Base-by-base conservation (phyloP, 78 protist genomes). In the Chrysochromulina tobinii region DNA sequence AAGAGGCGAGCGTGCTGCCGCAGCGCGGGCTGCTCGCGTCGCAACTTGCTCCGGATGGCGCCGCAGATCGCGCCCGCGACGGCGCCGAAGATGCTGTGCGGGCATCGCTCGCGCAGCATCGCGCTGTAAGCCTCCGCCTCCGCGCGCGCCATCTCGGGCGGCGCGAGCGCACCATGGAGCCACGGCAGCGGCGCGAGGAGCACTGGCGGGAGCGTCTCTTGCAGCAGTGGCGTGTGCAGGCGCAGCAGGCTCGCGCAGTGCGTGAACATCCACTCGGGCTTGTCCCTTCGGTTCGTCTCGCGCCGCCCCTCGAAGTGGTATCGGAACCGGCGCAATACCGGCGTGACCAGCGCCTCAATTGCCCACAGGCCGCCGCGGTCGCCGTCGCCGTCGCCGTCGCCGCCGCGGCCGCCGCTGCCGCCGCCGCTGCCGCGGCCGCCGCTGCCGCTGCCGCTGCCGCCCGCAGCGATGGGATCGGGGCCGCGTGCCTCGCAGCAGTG, bases 241-340 rank as follows among this genome's bases (percentile, higher is more conserved):
- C 72, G 72, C 72, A 66, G 25, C 27, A 66, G 72, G 72, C 23
- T 66, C 27, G 27, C 14, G 27, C 14, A 9, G 73, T 84, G 89
- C 59, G 27, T 84, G 73, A 61, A 84, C 61, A 84, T 3, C 89
- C 89, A 84, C 89, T 84, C 89, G 23, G 89, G 89, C 73, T 84
- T 84, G 57, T 84, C 89, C n/a, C 12, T 14, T 9, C 89, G 69
- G 73, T 84, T 84, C 38, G 89, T 84, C 73, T 58, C 48, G 20
- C 89, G 69, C 23, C 66, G 27, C 48, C 75, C 73, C 48, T n/a
- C 48, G 66, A 84, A 84, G 57, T 84, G 89, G 73, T 15, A 84
- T 20, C 57, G 69, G 89, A 84, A 84, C 25, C 89, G 89, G n/a
- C 61, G 21, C 21, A 54, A 5, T 23, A 84, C 75, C 20, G 89